These are phyloP conservation scores for Trichoderma sp. DNA, from an alignment of 2,329 filamentous ascomycete species.

Conservation along the genomic window DNA sequence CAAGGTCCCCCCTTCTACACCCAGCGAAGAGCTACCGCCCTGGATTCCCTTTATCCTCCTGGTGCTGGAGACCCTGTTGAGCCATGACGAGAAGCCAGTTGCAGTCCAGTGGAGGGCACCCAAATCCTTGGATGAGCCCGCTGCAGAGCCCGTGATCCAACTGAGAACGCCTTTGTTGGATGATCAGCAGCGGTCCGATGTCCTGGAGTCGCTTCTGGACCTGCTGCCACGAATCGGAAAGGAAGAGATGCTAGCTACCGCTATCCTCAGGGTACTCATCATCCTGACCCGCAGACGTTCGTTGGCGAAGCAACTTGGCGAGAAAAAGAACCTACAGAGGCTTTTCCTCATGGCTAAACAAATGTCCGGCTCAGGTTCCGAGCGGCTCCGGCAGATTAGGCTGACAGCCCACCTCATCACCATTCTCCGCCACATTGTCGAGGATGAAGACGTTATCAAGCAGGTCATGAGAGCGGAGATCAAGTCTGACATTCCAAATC, in stretches of 20 bases:
- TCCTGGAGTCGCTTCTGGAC: slow-evolving; percentile 79
- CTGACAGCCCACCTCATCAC: slow-evolving; percentile 71
- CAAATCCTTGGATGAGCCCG: slow-evolving; percentile 50
- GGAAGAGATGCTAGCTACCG: slow-evolving; percentile 80
- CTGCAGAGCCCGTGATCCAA: slow-evolving; percentile 60
- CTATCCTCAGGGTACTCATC: slow-evolving; percentile 79
- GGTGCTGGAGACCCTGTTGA: slow-evolving; percentile 86
- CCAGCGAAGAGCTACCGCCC: slow-evolving; percentile 77
- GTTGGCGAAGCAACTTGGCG: slow-evolving; percentile 74
- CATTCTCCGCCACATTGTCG: slow-evolving; percentile 87
- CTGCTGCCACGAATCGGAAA: slow-evolving; percentile 85
- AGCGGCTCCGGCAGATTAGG: slow-evolving; percentile 63
- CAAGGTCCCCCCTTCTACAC: slow-evolving; percentile 65
- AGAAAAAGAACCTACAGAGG: slow-evolving; percentile 85
- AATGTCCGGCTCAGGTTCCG: slow-evolving; percentile 75
- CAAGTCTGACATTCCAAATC: slow-evolving; percentile 69
- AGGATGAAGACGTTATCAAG: slow-evolving; percentile 87
- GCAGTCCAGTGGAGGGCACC: slow-evolving; percentile 71
- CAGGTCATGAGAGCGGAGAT: slow-evolving; percentile 94
- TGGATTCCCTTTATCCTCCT: slow-evolving; percentile 92
- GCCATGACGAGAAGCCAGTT: slow-evolving; percentile 80
- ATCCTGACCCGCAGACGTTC: slow-evolving; percentile 80
- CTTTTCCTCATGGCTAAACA: slow-evolving; percentile 96
- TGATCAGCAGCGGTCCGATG: slow-evolving; percentile 64
- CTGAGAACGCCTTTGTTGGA: slow-evolving; percentile 60